Evolutionary conservation across 1,139 yeast species (phyloP).

Genomic region (Suhomyces yuchorum): DNA sequence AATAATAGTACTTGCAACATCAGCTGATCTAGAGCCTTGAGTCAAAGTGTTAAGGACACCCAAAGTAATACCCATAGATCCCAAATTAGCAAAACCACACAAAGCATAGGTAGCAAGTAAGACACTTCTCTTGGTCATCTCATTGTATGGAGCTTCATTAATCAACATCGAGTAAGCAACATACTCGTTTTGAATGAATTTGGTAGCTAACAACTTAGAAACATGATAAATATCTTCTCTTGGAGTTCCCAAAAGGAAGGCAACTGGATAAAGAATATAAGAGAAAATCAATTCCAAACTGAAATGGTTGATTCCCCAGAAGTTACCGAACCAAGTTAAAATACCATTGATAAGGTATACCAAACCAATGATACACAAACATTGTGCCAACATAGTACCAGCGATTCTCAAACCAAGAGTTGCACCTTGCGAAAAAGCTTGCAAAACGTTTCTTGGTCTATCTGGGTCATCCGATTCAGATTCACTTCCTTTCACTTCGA

Average conservation of each 20-base stretch:
- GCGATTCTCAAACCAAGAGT: slow-evolving; percentile 62
- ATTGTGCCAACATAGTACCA: slow-evolving; percentile 60
- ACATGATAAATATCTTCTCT: slow-evolving; percentile 55
- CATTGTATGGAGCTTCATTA: slow-evolving; percentile 46
- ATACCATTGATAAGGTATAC: slow-evolving; percentile 62
- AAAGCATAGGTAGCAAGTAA: slow-evolving; percentile 65
- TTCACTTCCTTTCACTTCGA: slow-evolving; percentile 18
- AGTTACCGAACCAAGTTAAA: slow-evolving; percentile 64
- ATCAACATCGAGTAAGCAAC: slow-evolving; percentile 56
- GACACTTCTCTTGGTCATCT: slow-evolving; percentile 54
- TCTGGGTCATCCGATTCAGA: slow-evolving; percentile 36
- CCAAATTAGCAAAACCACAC: slow-evolving; percentile 68
- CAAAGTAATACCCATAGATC: slow-evolving; percentile 64
- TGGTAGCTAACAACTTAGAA: slow-evolving; percentile 56
- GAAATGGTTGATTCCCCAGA: slow-evolving; percentile 58
- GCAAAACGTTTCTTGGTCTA: slow-evolving; percentile 58
- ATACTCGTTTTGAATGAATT: slow-evolving; percentile 65
- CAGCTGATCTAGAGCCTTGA: slow-evolving; percentile 51
- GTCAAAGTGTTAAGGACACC: slow-evolving; percentile 65
- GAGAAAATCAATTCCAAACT: slow-evolving; percentile 60
- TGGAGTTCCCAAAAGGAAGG: slow-evolving; percentile 65
- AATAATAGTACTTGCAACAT: slow-evolving; percentile 50
- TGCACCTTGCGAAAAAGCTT: slow-evolving; percentile 67
- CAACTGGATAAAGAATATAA: slow-evolving; percentile 61
- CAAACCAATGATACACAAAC: slow-evolving; percentile 63